Evolutionary conservation across 805 yeast species (phyloP).

Genomic region (Starmera amethionina): DNA sequence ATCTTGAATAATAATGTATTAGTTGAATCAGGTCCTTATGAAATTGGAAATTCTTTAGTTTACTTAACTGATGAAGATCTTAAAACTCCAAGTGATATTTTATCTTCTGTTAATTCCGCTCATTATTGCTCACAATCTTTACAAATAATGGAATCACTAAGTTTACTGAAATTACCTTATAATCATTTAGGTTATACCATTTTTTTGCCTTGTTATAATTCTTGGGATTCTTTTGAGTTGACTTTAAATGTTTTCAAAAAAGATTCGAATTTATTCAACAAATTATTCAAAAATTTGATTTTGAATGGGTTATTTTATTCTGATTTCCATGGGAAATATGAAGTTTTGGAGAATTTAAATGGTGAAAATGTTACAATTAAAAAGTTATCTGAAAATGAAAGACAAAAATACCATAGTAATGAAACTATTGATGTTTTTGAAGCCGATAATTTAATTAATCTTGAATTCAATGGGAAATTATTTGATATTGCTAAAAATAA

Average conservation of each 20-base stretch:
- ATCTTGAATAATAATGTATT: conserved; percentile 47
- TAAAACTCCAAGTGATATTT: conserved; percentile 52
- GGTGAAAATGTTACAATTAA: conserved; percentile 15
- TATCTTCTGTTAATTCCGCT: conserved; percentile 55
- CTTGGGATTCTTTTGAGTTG: conserved; percentile 61
- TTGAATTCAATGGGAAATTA: conserved; percentile 14
- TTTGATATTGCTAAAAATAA: conserved; percentile 25
- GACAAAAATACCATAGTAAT: conserved; percentile 7
- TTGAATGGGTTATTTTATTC: conserved; percentile 59
- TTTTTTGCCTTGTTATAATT: conserved; percentile 65
- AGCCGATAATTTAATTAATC: conserved; percentile 5
- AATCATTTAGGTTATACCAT: conserved; percentile 62
- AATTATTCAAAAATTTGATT: conserved; percentile 47
- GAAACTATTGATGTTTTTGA: conserved; percentile 2
- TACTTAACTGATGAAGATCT: conserved; percentile 54
- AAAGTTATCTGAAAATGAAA: not conserved
- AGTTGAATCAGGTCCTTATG: conserved; percentile 33
- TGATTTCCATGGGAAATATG: conserved; percentile 32
- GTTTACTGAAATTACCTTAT: conserved; percentile 39
- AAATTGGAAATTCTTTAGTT: conserved; percentile 56
- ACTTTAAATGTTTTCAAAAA: conserved; percentile 46
- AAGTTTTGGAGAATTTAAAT: conserved; percentile 21
- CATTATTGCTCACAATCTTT: conserved; percentile 58
- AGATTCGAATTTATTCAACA: conserved; percentile 40
- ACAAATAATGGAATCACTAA: conserved; percentile 41